A percentile compares a stretch with the other conserved stretches of the same genome.
phyloP scores from a whole-genome alignment of 192 early-diverging fungal genomes.

The Pilaira anomala region DNA sequence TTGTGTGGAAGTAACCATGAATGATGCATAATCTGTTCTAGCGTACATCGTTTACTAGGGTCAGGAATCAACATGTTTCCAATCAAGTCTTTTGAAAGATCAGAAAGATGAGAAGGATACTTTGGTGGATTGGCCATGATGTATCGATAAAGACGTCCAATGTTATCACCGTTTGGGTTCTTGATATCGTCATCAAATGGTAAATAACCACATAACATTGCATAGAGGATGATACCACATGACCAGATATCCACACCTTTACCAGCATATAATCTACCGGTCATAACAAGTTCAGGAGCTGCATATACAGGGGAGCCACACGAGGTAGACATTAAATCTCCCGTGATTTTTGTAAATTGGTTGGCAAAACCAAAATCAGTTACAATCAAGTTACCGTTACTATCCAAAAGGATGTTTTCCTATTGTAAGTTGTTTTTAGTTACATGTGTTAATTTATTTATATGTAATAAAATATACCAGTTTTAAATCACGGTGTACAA shows the following conservation, averaged over 20 bases:
- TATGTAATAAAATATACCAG: constrained; percentile 50
- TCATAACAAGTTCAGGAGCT: constrained; percentile 96
- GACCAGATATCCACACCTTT: constrained; percentile 97
- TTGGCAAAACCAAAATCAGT: constrained; percentile 99
- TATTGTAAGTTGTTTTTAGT: no score
- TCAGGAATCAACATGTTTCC: constrained; percentile 90
- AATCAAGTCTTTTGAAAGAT: constrained; percentile 75
- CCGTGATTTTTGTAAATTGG: constrained; percentile 68
- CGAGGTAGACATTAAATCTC: constrained; percentile 86
- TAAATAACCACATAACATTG: constrained; percentile 86
- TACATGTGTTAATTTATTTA: no score
- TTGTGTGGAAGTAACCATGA: constrained; percentile 29
- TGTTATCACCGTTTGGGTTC: constrained; percentile 89
- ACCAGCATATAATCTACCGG: constrained; percentile 92
- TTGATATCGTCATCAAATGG: constrained; percentile 89
- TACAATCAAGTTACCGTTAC: constrained; percentile 88
- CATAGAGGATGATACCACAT: constrained; percentile 95
- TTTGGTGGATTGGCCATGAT: constrained; percentile 75
- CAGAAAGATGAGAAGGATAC: constrained; percentile 86
- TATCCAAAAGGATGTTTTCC: constrained; percentile 90
- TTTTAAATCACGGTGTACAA: constrained; percentile 97
- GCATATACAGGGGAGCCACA: constrained; percentile 99
- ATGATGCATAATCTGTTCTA: constrained; percentile 75
- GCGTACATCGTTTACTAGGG: constrained; percentile 68
- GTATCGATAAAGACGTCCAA: constrained; percentile 78